Conservation (phyloP, 208 protist genomes). For the Acanthamoeba healyi region DNA sequence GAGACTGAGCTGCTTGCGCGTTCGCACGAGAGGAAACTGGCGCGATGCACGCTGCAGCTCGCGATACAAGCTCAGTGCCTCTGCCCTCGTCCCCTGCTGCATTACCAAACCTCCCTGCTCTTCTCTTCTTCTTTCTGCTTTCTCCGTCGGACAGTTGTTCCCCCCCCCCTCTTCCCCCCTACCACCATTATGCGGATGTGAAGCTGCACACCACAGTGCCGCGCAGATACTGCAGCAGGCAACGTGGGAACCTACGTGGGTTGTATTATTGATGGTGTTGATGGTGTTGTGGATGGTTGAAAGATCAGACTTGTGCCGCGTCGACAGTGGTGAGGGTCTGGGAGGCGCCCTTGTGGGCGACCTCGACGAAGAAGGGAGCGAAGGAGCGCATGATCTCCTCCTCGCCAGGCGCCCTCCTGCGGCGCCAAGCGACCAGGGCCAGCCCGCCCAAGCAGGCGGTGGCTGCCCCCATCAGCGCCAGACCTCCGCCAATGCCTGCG, state of each 20-base stretch:
- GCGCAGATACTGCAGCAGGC: no score
- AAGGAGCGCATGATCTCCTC: background rate
- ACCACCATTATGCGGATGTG: no score
- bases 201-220: no score
- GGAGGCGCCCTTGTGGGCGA: background rate
- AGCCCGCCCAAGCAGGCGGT: background rate
- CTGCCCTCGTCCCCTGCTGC: background rate
- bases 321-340: slow-evolving; percentile 19
- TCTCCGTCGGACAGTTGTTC: no score
- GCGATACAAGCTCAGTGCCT: background rate
- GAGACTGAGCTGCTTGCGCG: slow-evolving; percentile 24
- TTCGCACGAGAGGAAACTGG: background rate
- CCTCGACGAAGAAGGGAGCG: slow-evolving; percentile 27
- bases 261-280: no score
- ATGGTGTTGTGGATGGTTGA: no score
- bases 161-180: no score
- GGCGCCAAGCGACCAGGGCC: slow-evolving; percentile 21
- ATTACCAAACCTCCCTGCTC: background rate
- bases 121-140: background rate
- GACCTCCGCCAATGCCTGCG: background rate
- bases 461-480: background rate
- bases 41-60: background rate
- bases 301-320: no score
- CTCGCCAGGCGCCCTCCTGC: background rate
- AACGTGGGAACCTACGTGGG: no score